Base-by-base conservation (phyloP, 495 filamentous ascomycete genomes). In the Aspergillus sparsus region DNA sequence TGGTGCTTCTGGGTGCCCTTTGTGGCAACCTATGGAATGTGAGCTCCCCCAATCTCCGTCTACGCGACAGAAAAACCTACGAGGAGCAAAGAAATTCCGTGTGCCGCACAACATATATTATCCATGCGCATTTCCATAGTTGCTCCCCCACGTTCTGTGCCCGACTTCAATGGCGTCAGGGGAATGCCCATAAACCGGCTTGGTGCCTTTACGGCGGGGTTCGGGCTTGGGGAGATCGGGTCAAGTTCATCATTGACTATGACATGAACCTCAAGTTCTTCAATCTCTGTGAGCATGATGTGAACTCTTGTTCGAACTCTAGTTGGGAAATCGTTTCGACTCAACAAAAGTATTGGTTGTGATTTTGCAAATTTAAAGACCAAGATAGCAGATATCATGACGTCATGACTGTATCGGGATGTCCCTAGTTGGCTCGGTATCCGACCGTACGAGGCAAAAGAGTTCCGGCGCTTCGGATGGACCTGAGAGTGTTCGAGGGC, bases 31-130 rank as follows among this genome's bases (percentile, higher is more conserved):
- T 75, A n/a, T 41, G 10, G 3, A 10, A 10, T 4, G 10, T 10
- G 7, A 10, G 7, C 11, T 41, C n/a, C 9, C 9, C 8, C 37
- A 8, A 4, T 0, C 11, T 41, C 3, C 37, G 8, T 9, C 37
- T 7, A 41, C 2, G 3, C 10, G 37, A 9, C 11, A 7, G n/a
- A 41, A n/a, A 41, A 41, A 5, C 37, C n/a, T 41, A 41, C 37
- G 2, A 41, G 37, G 37, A 41, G 37, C 37, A 41, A 41, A 8
- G 37, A 63, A 15, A 81, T 64, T 9, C 79, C 79, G 53, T 78
- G 76, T 5, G 77, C 77, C 9, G 69, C 73, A 55, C 79, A 80
- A 64, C 77, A 82, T 5, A 82, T 69, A 18, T 60, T 60, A 45
- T 76, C 73, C 74, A 77, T 76, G 5, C 70, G 58, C 59, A 77